Conservation (phyloP, 202 grass and related monocot genomes). For the Saccharum hybrid region DNA sequence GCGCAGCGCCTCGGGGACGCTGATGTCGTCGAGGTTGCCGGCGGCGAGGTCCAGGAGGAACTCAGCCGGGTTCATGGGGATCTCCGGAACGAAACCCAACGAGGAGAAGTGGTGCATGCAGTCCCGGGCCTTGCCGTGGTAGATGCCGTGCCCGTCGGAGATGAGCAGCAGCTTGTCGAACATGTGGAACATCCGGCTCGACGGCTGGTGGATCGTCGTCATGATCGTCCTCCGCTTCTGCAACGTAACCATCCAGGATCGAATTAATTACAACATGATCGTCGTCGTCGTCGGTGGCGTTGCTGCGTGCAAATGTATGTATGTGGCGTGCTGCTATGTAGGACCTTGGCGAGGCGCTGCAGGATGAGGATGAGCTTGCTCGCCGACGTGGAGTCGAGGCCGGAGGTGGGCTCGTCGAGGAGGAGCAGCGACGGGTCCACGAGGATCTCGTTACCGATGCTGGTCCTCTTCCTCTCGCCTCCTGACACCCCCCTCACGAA, state of each 20-base stretch:
- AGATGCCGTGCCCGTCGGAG: conserved; percentile 77
- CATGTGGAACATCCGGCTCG: conserved; percentile 94
- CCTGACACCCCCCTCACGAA: conserved; percentile 85
- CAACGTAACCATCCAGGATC: too few relatives aligned
- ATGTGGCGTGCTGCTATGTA: too few relatives aligned
- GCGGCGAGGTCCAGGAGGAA: conserved; percentile 88
- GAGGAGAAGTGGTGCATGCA: conserved; percentile 80
- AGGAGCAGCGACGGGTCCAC: conserved; percentile 85
- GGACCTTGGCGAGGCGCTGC: conserved; percentile 76
- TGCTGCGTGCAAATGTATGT: too few relatives aligned
- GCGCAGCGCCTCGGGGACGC: conserved; percentile 54
- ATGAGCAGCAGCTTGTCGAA: conserved; percentile 93
- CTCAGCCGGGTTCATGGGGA: conserved; percentile 94
- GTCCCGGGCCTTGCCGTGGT: conserved; percentile 80
- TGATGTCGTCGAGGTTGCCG: conserved; percentile 84
- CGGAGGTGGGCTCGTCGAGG: conserved; percentile 92
- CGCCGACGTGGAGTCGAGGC: conserved; percentile 89
- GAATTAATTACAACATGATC: too few relatives aligned
- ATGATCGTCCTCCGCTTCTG: conserved; percentile 57
- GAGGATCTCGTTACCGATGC: conserved; percentile 92
- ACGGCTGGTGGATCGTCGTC: conserved; percentile 97
- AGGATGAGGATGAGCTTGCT: conserved; percentile 85
- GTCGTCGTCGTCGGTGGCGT: too few relatives aligned
- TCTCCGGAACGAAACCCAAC: conserved; percentile 75
- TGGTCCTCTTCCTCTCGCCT: conserved; percentile 88